Evolutionary conservation across 805 yeast species (phyloP).

Genomic region (Yamadazyma akitaensis): DNA sequence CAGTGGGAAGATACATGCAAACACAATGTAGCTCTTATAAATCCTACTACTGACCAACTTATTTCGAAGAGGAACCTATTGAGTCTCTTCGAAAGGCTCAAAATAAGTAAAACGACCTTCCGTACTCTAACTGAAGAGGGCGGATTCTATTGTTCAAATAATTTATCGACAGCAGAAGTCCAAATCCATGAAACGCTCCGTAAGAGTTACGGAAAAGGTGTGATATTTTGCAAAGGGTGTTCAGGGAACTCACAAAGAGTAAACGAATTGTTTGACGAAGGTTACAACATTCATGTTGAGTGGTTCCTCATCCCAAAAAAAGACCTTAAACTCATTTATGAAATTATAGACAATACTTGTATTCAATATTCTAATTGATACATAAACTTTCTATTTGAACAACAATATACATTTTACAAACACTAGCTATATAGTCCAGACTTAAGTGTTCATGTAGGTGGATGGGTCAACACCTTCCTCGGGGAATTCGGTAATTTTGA

Average conservation of each 20-base stretch:
- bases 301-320: conserved; percentile 55
- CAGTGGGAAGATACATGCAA: conserved; percentile 56
- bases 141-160: conserved; percentile 34
- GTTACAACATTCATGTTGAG: conserved; percentile 46
- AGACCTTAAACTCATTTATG: conserved; percentile 31
- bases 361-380: neutral
- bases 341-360: conserved; percentile 25
- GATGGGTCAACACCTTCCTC: conserved; percentile 98
- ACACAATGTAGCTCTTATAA: conserved; percentile 40
- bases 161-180: conserved; percentile 38
- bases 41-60: conserved; percentile 24
- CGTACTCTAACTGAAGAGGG: conserved; percentile 27
- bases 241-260: neutral
- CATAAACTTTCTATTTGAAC: conserved; percentile 1
- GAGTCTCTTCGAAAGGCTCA: conserved; percentile 5
- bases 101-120: conserved; percentile 5
- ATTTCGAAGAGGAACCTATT: neutral
- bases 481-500: conserved; percentile 91
- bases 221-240: conserved; percentile 49
- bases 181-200: conserved; percentile 40
- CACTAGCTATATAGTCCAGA: conserved; percentile 3
- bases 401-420: conserved; percentile 3
- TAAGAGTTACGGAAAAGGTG: conserved; percentile 44
- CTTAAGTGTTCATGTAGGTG: conserved; percentile 91
- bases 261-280: conserved; percentile 3